Evolutionary conservation across 352 stramenopile genomes (phyloP).

Genomic region (Phytophthora litchii): DNA sequence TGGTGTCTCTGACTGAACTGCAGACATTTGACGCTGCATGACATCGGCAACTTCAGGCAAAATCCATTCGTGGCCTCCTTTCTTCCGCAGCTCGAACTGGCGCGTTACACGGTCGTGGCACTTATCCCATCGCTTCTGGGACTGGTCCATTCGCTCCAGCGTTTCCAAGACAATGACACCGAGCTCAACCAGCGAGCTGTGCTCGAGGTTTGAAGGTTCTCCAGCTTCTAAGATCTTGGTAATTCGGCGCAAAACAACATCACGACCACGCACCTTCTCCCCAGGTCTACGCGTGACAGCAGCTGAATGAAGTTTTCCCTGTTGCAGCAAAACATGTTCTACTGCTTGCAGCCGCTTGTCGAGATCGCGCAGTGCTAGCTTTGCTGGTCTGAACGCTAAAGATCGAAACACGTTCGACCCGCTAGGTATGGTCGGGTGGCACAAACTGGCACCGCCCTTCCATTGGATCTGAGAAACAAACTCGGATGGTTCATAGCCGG

Average conservation of each 20-base stretch:
- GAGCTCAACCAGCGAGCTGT: conserved; percentile 72
- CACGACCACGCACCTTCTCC: conserved; percentile 66
- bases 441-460: conserved; percentile 72
- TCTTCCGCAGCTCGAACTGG: conserved; percentile 55
- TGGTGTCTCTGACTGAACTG: conserved; percentile 16
- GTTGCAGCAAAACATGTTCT: conserved; percentile 55
- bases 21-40: conserved; percentile 54
- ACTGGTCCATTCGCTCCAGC: conserved; percentile 69
- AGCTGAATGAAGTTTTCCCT: conserved; percentile 53
- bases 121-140: conserved; percentile 55
- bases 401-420: conserved; percentile 68
- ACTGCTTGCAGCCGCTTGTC: conserved; percentile 70
- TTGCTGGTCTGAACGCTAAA: conserved; percentile 63
- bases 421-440: conserved; percentile 51
- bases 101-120: conserved; percentile 52
- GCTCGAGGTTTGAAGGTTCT: conserved; percentile 55
- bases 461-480: conserved; percentile 72
- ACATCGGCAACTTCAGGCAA: conserved; percentile 68
- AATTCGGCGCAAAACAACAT: conserved; percentile 75
- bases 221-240: conserved; percentile 70
- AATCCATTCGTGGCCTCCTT: conserved; percentile 68
- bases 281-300: conserved; percentile 47
- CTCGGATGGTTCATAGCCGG: conserved; percentile 42
- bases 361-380: conserved; percentile 72
- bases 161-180: conserved; percentile 78